A percentile compares a stretch with the other conserved stretches of the same genome.
phyloP scores from a whole-genome alignment of 306 rosid species.

The Boehmeria nivea region DNA sequence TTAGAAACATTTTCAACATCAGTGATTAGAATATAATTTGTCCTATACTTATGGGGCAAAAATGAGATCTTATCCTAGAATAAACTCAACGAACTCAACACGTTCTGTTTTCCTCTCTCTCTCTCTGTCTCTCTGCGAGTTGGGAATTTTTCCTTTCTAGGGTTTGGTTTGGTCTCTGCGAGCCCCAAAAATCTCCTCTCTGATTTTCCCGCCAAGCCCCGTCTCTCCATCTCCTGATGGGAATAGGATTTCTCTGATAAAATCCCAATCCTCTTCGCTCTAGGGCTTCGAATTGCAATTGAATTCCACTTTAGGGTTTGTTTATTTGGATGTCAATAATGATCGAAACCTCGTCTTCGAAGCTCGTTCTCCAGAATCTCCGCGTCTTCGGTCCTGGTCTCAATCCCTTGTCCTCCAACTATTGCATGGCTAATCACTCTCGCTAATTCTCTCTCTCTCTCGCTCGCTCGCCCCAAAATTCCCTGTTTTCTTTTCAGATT shows the following conservation, averaged over 20 bases:
- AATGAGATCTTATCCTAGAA: no score
- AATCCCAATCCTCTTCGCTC: not conserved
- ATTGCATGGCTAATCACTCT: constrained; percentile 77
- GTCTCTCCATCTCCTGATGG: constrained; percentile 17
- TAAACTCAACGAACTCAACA: no score
- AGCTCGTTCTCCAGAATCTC: constrained; percentile 45
- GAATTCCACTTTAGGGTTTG: constrained; percentile 12
- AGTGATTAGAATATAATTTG: no score
- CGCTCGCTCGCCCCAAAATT: not conserved
- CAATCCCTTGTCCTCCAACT: constrained; percentile 81
- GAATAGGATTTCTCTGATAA: constrained; percentile 30
- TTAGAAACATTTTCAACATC: no score
- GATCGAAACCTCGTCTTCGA: constrained; percentile 32
- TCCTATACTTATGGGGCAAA: no score
- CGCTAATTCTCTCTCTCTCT: constrained; percentile 45
- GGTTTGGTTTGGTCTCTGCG: constrained; percentile 13
- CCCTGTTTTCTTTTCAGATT: not conserved
- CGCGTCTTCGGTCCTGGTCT: constrained; percentile 95
- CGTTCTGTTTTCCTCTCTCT: not conserved
- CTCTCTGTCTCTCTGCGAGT: not conserved
- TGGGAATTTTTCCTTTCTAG: constrained; percentile 5
- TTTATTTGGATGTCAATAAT: constrained; percentile 25
- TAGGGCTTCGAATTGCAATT: not conserved
- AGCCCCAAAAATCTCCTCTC: not conserved
- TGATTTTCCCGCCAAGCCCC: constrained; percentile 11